phyloP scores from a whole-genome alignment of 257 asterid genomes.

The Anisodus acutangulus region DNA sequence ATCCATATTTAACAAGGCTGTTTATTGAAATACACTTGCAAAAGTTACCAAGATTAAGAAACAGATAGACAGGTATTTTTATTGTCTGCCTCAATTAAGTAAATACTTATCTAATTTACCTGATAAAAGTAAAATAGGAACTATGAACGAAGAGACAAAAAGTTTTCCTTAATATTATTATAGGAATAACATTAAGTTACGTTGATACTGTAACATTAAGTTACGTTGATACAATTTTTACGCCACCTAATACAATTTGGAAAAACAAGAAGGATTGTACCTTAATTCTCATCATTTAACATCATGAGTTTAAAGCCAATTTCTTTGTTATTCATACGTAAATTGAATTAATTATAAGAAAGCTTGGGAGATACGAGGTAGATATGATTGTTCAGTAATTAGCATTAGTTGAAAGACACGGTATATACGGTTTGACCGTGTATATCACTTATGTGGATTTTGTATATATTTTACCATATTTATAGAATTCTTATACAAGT shows the following conservation, averaged over 20 bases:
- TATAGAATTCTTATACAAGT: too few relatives aligned
- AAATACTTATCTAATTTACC: slow-evolving; percentile 6
- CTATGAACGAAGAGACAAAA: background rate
- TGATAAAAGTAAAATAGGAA: background rate
- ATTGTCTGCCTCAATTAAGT: background rate
- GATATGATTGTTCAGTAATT: background rate
- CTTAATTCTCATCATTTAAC: background rate
- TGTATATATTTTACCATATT: too few relatives aligned
- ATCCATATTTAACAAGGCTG: too few relatives aligned
- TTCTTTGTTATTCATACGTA: background rate
- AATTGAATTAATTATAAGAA: slow-evolving; percentile 3
- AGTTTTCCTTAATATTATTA: background rate
- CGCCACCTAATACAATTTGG: background rate
- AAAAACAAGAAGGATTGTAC: background rate
- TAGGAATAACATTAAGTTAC: background rate
- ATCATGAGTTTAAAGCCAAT: background rate
- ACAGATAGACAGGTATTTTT: background rate
- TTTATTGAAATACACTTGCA: too few relatives aligned
- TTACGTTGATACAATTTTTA: background rate
- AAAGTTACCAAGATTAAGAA: background rate
- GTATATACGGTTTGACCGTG: too few relatives aligned
- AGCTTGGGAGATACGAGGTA: background rate
- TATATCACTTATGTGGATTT: too few relatives aligned
- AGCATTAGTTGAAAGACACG: background rate
- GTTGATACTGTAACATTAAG: background rate